Percentiles rank a stretch among this genome's conserved stretches.
Evolutionary conservation across 2,329 filamentous ascomycete species (phyloP).

Genomic region (Penicillium sp.): DNA sequence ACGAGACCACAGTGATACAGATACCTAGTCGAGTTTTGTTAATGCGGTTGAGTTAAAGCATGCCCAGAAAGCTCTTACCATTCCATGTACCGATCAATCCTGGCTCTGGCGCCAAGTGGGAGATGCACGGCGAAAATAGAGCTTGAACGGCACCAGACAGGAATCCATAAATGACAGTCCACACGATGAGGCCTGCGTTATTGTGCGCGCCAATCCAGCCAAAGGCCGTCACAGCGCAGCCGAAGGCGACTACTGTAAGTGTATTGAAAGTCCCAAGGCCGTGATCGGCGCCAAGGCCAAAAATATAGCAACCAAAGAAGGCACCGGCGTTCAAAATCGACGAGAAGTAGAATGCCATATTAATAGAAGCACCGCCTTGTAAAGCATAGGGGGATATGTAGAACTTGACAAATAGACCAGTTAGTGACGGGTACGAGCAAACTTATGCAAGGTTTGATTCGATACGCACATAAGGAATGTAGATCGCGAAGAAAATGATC

Average conservation of each 20-base stretch:
- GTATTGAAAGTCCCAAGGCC: not conserved
- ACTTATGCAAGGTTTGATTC: not conserved
- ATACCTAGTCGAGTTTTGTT: conserved; percentile 8
- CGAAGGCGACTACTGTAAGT: not conserved
- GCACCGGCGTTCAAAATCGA: conserved; percentile 12
- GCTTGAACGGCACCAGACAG: conserved; percentile 3
- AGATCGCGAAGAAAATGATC: not conserved
- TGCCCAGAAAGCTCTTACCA: conserved; percentile 8
- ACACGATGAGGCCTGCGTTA: conserved; percentile 4
- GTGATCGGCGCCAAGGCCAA: conserved; percentile 2
- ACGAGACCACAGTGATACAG: conserved; percentile 14
- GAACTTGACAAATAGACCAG: not conserved
- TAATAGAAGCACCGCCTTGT: conserved; percentile 1
- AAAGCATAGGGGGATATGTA: not conserved
- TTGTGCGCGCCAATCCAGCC: not conserved
- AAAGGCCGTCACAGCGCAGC: not conserved
- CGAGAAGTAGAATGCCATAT: conserved; percentile 7
- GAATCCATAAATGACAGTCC: conserved; percentile 9
- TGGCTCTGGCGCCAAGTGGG: conserved; percentile 11
- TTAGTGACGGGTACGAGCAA: not conserved
- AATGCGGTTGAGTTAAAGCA: not conserved
- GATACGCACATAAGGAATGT: not conserved
- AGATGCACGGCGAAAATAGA: conserved; percentile 14
- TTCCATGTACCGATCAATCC: conserved; percentile 18
- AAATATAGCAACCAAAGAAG: conserved; percentile 1